Percentiles rank a stretch among this genome's conserved stretches.
These are phyloP conservation scores for Pseudocercospora fuligena DNA, from an alignment of 2,329 filamentous ascomycete species.

Conservation along the genomic window DNA sequence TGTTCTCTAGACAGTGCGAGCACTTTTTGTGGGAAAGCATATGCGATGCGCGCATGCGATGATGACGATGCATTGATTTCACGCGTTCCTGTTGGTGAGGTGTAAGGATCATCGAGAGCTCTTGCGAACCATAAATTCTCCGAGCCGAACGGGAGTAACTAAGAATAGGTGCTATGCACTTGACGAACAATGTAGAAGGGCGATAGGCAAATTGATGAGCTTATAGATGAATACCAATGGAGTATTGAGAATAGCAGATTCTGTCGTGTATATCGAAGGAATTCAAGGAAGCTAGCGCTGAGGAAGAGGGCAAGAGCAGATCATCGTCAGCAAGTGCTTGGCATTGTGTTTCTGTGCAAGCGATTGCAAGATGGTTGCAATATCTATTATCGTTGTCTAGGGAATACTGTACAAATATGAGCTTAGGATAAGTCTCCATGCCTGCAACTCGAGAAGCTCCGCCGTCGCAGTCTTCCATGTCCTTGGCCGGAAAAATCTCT, in stretches of 20 bases:
- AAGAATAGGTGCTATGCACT: not conserved
- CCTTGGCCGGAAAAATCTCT: not conserved
- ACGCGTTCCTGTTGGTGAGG: conserved; percentile 10
- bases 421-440: not conserved
- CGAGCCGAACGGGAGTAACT: conserved; percentile 1
- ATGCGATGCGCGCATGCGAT: not conserved
- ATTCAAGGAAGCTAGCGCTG: not conserved
- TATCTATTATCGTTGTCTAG: not conserved
- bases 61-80: conserved; percentile 3
- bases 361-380: no score
- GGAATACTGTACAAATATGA: not conserved
- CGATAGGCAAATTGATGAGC: not conserved
- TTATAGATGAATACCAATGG: no score
- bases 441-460: not conserved
- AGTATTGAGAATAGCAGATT: no score
- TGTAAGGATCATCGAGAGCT: conserved; percentile 5
- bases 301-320: not conserved
- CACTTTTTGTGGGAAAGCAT: not conserved
- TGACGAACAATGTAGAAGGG: not conserved
- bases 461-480: not conserved
- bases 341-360: not conserved
- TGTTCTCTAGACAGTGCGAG: not conserved
- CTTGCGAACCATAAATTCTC: not conserved
- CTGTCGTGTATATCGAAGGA: not conserved
- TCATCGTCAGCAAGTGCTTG: not conserved